Evolutionary conservation across 345 rosid genomes (phyloP), one percentile per base, ranked within the genome.

Genomic region (Carallia brachiata): DNA sequence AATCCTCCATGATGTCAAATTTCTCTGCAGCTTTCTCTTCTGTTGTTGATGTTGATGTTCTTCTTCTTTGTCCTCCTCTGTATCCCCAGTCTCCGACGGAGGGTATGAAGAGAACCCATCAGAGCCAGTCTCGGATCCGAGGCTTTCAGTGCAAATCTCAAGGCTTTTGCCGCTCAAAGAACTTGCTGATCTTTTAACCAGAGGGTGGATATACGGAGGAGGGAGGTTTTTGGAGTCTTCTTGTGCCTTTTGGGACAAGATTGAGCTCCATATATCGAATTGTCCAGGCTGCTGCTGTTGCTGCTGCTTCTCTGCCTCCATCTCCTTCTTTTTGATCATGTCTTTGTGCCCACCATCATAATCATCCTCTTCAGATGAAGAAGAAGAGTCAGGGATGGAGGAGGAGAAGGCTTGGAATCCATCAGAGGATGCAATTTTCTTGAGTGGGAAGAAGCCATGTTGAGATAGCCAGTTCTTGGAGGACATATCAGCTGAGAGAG

Each of bases 81-180:
- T 74, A n/a, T 81, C 89, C 2, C 75, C 77, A 2, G 72, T 84
- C 75, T 90, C 95, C 0, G 93, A 87, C 0, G 89, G 62, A 2
- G 92, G 82, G 71, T 79, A 72, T 0, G 91, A 85, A 36, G 96
- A 86, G 79, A 92, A 90, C 36, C 80, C 90, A 13, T 90, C 97
- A 9, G 93, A 96, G 39, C 98, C 99, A 7, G 97, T 89, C 79
- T 96, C 99, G 36, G 97, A 96, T 67, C 99, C 99, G n/a, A 95
- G 98, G 70, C 94, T 95, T 79, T 95, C 99, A 2, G 99, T 95
- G 82, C 99, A 95, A 36, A 95, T 82, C 23, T 89, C 74, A 32
- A 95, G 97, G 80, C 98, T 96, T 81, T 86, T 88, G 77, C 81
- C 74, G 69, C 77, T 89, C 69, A 96, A 74, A n/a, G 87, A 84